phyloP scores from a whole-genome alignment of 768 basidiomycete species.

The Tephrocybe sp. region DNA sequence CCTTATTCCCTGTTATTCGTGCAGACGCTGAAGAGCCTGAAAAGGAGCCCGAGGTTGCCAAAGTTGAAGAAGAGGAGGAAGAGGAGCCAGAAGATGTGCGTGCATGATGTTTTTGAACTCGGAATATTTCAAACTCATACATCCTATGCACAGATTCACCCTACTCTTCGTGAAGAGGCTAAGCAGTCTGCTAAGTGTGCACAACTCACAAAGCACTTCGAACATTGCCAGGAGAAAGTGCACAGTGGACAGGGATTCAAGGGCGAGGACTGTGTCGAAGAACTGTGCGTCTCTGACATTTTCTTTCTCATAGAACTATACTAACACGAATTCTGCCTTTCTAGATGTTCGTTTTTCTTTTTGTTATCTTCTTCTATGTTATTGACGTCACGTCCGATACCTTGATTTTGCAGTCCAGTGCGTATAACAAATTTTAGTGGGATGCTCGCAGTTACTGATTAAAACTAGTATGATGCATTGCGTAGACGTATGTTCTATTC shows the following conservation, averaged over 20 bases:
- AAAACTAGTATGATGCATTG: constrained; percentile 96
- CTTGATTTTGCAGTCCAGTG: constrained; percentile 56
- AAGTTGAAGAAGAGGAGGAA: constrained; percentile 41
- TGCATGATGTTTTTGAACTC: constrained; percentile 17
- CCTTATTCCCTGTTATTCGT: constrained; percentile 43
- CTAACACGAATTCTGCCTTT: constrained; percentile 10
- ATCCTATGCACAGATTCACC: constrained; percentile 53
- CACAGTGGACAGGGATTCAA: constrained; percentile 80
- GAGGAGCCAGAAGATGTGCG: constrained; percentile 85
- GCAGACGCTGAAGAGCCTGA: constrained; percentile 43
- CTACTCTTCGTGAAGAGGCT: constrained; percentile 76
- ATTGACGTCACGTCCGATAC: constrained; percentile 11
- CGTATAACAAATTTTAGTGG: too few species aligned
- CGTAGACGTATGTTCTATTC: constrained; percentile 63
- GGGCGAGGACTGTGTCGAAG: constrained; percentile 91
- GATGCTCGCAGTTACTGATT: too few species aligned
- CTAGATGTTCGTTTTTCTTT: constrained; percentile 31
- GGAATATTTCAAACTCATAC: not conserved
- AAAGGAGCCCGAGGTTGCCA: constrained; percentile 57
- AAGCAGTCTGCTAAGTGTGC: constrained; percentile 65
- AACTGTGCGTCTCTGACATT: constrained; percentile 60
- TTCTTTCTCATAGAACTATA: constrained; percentile 12
- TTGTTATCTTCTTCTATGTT: not conserved
- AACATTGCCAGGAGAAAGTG: constrained; percentile 90
- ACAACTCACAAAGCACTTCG: constrained; percentile 76